A percentile compares a stretch with the other conserved stretches of the same genome.
phyloP scores from a whole-genome alignment of 768 basidiomycete species.

The Auricularia cornea region DNA sequence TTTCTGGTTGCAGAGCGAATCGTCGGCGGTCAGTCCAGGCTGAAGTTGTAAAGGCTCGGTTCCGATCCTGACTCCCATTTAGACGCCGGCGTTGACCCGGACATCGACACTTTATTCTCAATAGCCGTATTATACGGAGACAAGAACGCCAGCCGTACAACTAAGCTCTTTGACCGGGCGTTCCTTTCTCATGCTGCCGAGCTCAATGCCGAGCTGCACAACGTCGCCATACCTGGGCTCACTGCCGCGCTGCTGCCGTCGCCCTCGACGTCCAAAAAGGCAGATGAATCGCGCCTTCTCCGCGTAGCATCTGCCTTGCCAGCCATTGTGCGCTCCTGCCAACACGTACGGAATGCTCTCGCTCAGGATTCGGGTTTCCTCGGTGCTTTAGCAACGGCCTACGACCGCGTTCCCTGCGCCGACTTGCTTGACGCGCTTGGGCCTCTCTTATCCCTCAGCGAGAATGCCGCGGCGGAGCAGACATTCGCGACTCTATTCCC shows the following conservation, averaged over 20 bases:
- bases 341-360: background rate
- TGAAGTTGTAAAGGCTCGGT: background rate
- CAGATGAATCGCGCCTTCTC: background rate
- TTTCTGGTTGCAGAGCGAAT: slow-evolving; percentile 52
- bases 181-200: background rate
- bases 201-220: background rate
- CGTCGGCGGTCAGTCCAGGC: slow-evolving; percentile 20
- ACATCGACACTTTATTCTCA: background rate
- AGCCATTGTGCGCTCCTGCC: background rate
- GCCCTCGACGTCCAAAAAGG: background rate
- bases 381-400: background rate
- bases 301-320: background rate
- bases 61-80: background rate
- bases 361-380: background rate
- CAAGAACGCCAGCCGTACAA: background rate
- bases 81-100: background rate
- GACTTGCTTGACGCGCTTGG: background rate
- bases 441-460: background rate
- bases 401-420: background rate
- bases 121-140: background rate
- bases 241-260: background rate
- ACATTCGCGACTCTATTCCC: background rate
- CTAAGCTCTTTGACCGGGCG: background rate
- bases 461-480: background rate
- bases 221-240: background rate